Evolutionary conservation across 1,284 basidiomycete species (phyloP).

Genomic region (Somion occarium): DNA sequence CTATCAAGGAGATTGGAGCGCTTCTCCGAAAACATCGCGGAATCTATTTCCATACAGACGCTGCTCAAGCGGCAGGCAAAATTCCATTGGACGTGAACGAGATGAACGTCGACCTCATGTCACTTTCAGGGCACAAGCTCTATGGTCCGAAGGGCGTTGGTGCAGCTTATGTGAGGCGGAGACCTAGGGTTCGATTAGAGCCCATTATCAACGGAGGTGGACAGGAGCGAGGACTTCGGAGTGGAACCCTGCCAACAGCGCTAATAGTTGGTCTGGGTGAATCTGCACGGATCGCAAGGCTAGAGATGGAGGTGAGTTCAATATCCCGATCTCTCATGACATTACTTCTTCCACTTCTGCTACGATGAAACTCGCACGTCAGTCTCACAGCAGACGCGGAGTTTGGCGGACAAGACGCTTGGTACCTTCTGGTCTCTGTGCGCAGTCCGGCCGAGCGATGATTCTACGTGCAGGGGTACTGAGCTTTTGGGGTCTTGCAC

Average conservation of each 20-base stretch:
- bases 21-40: slow-evolving; percentile 82
- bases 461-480: slow-evolving; percentile 86
- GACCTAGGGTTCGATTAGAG: slow-evolving; percentile 92
- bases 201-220: slow-evolving; percentile 96
- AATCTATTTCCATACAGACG: slow-evolving; percentile 96
- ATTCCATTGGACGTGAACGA: slow-evolving; percentile 91
- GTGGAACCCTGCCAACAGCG: slow-evolving; percentile 90
- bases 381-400: slow-evolving; percentile 15
- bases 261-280: slow-evolving; percentile 94
- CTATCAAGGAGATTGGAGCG: slow-evolving; percentile 91
- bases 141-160: slow-evolving; percentile 99
- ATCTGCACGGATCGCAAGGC: slow-evolving; percentile 87
- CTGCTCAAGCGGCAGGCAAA: slow-evolving; percentile 94
- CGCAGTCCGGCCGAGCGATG: slow-evolving; percentile 51
- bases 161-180: slow-evolving; percentile 88
- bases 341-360: too few species aligned
- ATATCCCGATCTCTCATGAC: slow-evolving; percentile 14
- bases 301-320: slow-evolving; percentile 86
- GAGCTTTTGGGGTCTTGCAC: slow-evolving; percentile 36
- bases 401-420: slow-evolving; percentile 24
- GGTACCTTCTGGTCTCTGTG: slow-evolving; percentile 11
- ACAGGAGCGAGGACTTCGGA: slow-evolving; percentile 93
- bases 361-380: slow-evolving; percentile 50
- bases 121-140: slow-evolving; percentile 95
- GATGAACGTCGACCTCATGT: slow-evolving; percentile 94